Evolutionary conservation across 2,329 filamentous ascomycete species (phyloP).

Genomic region (Fusarium tricinctum): DNA sequence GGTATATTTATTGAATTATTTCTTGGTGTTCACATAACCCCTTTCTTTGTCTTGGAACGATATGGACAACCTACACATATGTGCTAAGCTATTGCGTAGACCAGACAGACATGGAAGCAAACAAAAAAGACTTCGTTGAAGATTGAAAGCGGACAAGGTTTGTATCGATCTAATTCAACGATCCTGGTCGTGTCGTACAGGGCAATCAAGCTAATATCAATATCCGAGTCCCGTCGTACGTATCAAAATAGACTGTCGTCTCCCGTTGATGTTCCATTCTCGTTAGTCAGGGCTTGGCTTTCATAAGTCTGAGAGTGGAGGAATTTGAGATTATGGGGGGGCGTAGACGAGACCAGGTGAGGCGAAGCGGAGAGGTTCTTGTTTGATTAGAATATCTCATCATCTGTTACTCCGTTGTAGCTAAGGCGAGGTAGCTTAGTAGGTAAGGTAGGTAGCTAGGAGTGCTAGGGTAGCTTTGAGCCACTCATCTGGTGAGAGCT

Average conservation of each 20-base stretch:
- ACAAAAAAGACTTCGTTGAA: slow-evolving; percentile 8
- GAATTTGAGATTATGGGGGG: slow-evolving; percentile 36
- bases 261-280: slow-evolving; percentile 9
- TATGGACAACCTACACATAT: neutral
- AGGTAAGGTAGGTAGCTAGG: neutral
- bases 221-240: slow-evolving; percentile 1
- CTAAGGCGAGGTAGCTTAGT: neutral
- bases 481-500: slow-evolving; percentile 14
- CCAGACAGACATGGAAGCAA: neutral
- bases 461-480: neutral
- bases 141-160: slow-evolving; percentile 20
- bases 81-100: no score
- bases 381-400: slow-evolving; percentile 15
- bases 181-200: slow-evolving; percentile 39
- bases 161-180: slow-evolving; percentile 20
- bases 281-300: slow-evolving; percentile 25
- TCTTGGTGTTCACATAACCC: slow-evolving; percentile 16
- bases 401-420: neutral
- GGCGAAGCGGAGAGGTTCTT: slow-evolving; percentile 4
- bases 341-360: slow-evolving; percentile 16
- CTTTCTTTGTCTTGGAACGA: slow-evolving; percentile 24
- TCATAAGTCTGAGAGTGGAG: slow-evolving; percentile 12
- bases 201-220: slow-evolving; percentile 40
- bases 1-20: slow-evolving; percentile 10
- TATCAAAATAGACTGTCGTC: slow-evolving; percentile 30